These are phyloP conservation scores for Sphaerulina musiva DNA, from an alignment of 2,329 filamentous ascomycete species.

Conservation along the genomic window DNA sequence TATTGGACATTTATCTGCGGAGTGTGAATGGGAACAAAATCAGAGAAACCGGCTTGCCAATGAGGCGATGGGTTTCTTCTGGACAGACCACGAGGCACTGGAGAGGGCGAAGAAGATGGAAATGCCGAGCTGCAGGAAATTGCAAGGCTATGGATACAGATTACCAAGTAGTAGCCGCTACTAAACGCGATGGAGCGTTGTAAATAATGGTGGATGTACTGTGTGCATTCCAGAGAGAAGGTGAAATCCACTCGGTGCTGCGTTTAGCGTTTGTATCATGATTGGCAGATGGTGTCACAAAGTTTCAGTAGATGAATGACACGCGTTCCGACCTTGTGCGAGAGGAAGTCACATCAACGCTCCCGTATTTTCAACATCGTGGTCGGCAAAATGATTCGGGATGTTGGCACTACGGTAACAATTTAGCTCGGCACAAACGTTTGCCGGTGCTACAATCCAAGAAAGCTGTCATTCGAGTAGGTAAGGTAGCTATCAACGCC, in stretches of 20 bases:
- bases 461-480: not conserved
- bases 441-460: not conserved
- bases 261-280: not conserved
- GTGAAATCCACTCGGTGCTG: not conserved
- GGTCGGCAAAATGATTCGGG: not conserved
- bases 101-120: conserved; percentile 58
- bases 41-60: conserved; percentile 62
- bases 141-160: conserved; percentile 46
- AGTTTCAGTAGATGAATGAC: not conserved
- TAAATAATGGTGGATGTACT: not conserved
- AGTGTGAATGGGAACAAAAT: conserved; percentile 69
- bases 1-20: conserved; percentile 57
- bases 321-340: not conserved
- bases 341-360: not conserved
- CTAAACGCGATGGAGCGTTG: not conserved
- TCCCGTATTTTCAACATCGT: not conserved
- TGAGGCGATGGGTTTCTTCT: conserved; percentile 82
- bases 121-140: conserved; percentile 53
- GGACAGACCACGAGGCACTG: conserved; percentile 72
- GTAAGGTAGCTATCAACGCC: not conserved
- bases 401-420: not conserved
- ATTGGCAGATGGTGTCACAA: not conserved
- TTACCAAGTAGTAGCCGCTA: conserved; percentile 13
- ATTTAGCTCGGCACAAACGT: not conserved
- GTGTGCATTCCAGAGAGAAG: not conserved